Base-by-base conservation (phyloP, 2,329 filamentous ascomycete genomes). In the Apiospora rasikravindrae region DNA sequence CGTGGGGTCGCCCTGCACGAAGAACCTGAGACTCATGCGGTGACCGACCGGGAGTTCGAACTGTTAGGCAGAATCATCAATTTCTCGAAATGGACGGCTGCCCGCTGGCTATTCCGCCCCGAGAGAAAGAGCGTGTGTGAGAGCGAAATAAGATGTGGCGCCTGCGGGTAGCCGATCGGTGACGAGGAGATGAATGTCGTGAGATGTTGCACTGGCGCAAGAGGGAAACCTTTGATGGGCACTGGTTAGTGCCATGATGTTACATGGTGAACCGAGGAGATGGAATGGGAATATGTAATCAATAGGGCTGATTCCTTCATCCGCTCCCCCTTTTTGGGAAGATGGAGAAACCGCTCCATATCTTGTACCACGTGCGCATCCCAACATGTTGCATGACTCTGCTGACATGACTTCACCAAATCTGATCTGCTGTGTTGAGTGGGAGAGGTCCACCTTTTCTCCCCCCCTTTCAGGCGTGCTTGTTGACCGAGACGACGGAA, bases 131-230 rank as follows among this genome's bases (percentile, higher is more conserved):
- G 33, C 8, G 2, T 37, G 33, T 37, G 16, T 3, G 26, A 8
- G 26, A 64, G 57, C 19, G 57, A 64, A 64, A 24, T 64, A 64
- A 64, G 57, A 64, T 64, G 57, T 64, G 57, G 57, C 57, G 57
- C 57, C 57, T 64, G 57, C 33, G 57, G 57, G 33, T 64, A 40
- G 57, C 57, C 57, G 57, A 64, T 64, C 53, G 57, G 57, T 40
- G 57, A 64, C 33, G 57, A 64, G 19, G 44, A 37, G 33, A 37
- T 37, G 40, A 33, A 64, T 40, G 57, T 19, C 57, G 57, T 64
- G 33, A n/a, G 57, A 64, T 33, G 29, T 40, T 40, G 33, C 57
- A 64, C 57, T 4, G 22, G 33, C 33, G 57, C 57, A 64, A 29
- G 13, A n/a, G 57, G 33, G 2, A 40, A 40, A 4, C 19, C 29